Evolutionary conservation across 495 filamentous ascomycete species (phyloP), one percentile per base, ranked within the genome.

Genomic region (Evernia prunastri): DNA sequence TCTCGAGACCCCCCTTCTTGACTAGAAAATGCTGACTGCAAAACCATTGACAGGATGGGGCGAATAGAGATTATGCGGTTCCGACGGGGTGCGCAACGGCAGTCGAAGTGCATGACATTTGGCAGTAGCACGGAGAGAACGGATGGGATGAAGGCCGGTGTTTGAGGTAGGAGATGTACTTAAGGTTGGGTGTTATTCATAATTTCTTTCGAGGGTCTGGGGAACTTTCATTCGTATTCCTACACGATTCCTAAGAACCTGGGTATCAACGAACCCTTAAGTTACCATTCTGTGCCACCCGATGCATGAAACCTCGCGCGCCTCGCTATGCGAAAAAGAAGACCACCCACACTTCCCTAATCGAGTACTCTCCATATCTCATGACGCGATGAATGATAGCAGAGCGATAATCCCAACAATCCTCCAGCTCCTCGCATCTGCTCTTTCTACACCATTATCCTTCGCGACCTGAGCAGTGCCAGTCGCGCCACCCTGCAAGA

Each of bases 41-140:
- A 3, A 45, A 45, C 23, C 4, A 1, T n/a, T 5, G 43, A 45
- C 86, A 89, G 72, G 76, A 78, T 37, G 84, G 87, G 70, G 80
- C 84, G 0, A 89, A 92, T 68, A 80, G 80, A 51, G 73, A 70
- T 9, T 86, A 80, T 66, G 83, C 80, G 0, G 82, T 89, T 18
- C 76, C 84, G 1, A 66, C 68, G 6, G 74, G 68, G 18, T 86
- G 86, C 71, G 71, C 53, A 39, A 42, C 23, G 18, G 37, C 47
- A 59, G 54, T 60, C 6, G n/a, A 49, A 58, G 59, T 61, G 27
- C 58, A 66, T 42, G 64, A 66, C 51, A 18, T 17, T 39, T 66
- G 39, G 31, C 47, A 60, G 40, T 58, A 33, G 29, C 20, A 57
- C 15, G 20, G 20, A 23, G 42, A 29, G 17, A 5, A 40, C 29